Base-by-base conservation (phyloP, 2,329 filamentous ascomycete genomes). In the Penicillium sp. region DNA sequence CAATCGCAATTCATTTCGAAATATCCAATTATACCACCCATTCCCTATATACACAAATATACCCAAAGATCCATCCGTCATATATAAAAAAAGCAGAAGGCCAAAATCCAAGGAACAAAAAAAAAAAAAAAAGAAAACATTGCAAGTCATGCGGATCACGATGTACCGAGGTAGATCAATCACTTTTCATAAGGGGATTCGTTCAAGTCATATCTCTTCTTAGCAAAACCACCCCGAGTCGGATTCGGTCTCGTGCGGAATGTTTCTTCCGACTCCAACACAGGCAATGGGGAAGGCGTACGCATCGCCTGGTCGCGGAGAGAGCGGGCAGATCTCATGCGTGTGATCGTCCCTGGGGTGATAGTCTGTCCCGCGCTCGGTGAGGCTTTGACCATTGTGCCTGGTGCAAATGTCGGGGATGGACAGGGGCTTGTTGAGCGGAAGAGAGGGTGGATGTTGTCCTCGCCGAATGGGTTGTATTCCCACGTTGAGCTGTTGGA, bases 381-480 rank as follows among this genome's bases (percentile, higher is more conserved):
- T 2, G 82, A 82, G 12, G 82, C 84, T 19, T 78, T 77, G 45
- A 86, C 81, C 55, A 80, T 79, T 0, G 83, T 86, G 0, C 81
- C 81, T 0, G 79, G 78, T 0, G 79, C 81, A 2, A 79, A 70
- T 1, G 79, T 76, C 12, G 82, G 79, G 3, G 82, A 79, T 19
- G 83, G 82, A 1, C 75, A 76, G 10, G 82, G 81, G 59, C 79
- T 83, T 60, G 79, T 80, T 3, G 77, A 77, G 42, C 83, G 78
- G 70, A 86, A 86, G 3, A 86, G 74, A 13, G 83, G 83, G 63
- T 86, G 83, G 51, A 86, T 85, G 57, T 84, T 77, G 12, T 78
- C 76, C 65, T 84, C 81, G 58, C 77, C 77, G 15, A 66, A 57
- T 4, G 66, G 54, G 21, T 58, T 62, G 33, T 52, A 65, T 69